Base-by-base conservation (phyloP, 495 filamentous ascomycete genomes). In the Pseudomonodictys pantanalensis region DNA sequence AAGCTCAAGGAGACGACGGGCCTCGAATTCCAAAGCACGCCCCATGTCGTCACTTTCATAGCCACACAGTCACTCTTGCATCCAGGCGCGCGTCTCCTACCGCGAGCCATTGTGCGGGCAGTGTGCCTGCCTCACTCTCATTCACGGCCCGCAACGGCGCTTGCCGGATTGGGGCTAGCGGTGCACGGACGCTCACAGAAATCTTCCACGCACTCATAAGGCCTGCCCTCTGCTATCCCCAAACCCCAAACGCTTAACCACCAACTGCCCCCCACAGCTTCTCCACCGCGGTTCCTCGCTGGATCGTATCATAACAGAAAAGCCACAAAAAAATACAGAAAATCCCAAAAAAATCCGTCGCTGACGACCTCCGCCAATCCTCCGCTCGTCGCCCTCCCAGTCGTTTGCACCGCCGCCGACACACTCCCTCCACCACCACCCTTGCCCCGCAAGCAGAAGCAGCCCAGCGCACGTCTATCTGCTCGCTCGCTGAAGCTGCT, bases 321-420 rank as follows among this genome's bases (percentile, higher is more conserved):
- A 53, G 52, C 33, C 51, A 38, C 41, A 61, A 47, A 61, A 61
- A 61, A 61, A 45, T 26, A 11, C 24, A 43, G 28, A 52, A 59
- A 59, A 52, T 20, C 44, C 23, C 42, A 48, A 50, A 47, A 54
- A 52, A 55, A 55, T 8, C 15, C 35, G 28, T 12, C 20, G 39
- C 15, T 51, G 58, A 53, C 49, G 53, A 47, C 39, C 20, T 30
- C 35, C 47, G 59, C 45, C 52, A 50, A 39, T n/a, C 32, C 38
- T 28, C n/a, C 52, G 47, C 35, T 56, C 50, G 49, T 62, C 59
- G 26, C n/a, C n/a, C n/a, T 35, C 51, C 24, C 57, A 60, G 58
- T 62, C 59, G 52, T 52, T 62, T 56, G 59, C 52, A 28, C 59
- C 30, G 52, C 48, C 41, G 38, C 49, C 2, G 15, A 47, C 50